A percentile compares a stretch with the other conserved stretches of the same genome.
phyloP scores from a whole-genome alignment of 2,329 filamentous ascomycete species.

The Exserohilum rostratum region DNA sequence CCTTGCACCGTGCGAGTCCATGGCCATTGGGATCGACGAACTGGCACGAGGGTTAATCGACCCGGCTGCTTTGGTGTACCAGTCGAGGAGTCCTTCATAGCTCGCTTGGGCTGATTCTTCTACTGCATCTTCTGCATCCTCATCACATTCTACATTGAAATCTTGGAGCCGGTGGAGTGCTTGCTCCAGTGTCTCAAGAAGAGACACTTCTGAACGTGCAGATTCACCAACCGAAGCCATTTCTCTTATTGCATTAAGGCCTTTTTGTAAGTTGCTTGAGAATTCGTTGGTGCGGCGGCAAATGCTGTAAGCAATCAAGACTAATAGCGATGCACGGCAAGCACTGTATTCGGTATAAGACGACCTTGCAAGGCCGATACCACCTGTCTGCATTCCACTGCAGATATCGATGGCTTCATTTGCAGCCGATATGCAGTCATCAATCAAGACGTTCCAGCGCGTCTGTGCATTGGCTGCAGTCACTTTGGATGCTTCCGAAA shows the following conservation, averaged over 20 bases:
- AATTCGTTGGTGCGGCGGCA: conserved; percentile 15
- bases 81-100: conserved; percentile 12
- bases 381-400: conserved; percentile 10
- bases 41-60: not conserved
- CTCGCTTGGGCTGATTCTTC: conserved; percentile 6
- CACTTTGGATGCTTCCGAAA: not conserved
- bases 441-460: conserved; percentile 12
- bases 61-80: conserved; percentile 10
- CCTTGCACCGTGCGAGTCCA: not conserved
- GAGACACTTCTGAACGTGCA: conserved; percentile 17
- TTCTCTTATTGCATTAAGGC: conserved; percentile 14
- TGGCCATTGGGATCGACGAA: not conserved
- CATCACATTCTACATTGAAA: conserved; percentile 7
- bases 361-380: conserved; percentile 20
- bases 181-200: conserved; percentile 14
- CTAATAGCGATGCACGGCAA: conserved; percentile 19
- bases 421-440: conserved; percentile 16
- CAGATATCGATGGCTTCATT: conserved; percentile 15
- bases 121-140: not conserved
- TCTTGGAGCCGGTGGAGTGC: conserved; percentile 15
- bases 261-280: conserved; percentile 11
- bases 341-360: conserved; percentile 21
- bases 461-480: not conserved
- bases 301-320: conserved; percentile 19
- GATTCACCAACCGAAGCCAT: conserved; percentile 19